These are phyloP conservation scores for Ballota nigra DNA, from an alignment of 257 asterid genomes.

Conservation along the genomic window DNA sequence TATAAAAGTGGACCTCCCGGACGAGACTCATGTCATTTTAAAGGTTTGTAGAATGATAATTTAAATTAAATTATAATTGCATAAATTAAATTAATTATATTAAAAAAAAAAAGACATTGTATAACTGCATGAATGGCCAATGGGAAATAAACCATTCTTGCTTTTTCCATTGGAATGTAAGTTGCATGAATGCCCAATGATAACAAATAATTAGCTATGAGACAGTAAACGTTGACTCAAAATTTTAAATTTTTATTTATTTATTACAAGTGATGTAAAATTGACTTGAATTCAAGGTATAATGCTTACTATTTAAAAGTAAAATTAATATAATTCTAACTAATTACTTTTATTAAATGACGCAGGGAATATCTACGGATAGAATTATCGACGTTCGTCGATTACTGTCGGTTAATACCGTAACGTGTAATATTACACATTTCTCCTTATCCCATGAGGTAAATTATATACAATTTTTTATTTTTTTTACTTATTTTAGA, in stretches of 20 bases:
- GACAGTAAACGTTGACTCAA: too few relatives aligned
- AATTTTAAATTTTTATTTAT: too few relatives aligned
- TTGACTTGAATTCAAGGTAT: too few relatives aligned
- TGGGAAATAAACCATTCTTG: neutral
- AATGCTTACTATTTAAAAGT: neutral
- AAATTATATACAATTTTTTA: neutral
- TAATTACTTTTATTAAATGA: neutral
- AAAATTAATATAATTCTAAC: neutral
- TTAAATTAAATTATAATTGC: neutral
- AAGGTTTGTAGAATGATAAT: slow-evolving; percentile 53
- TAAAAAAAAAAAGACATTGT: neutral
- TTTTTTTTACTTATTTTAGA: neutral
- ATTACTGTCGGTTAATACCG: slow-evolving; percentile 47
- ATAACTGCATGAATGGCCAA: slow-evolving; percentile 15
- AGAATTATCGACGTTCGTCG: slow-evolving; percentile 68
- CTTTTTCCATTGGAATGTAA: neutral
- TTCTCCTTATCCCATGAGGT: slow-evolving; percentile 88
- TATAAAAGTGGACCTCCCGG: slow-evolving; percentile 73
- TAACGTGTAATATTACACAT: slow-evolving; percentile 62
- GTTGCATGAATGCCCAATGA: neutral
- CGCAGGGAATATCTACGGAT: slow-evolving; percentile 85
- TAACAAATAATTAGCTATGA: neutral
- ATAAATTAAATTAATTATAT: too few relatives aligned
- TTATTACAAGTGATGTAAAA: too few relatives aligned
- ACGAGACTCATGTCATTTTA: slow-evolving; percentile 71